A percentile compares a stretch with the other conserved stretches of the same genome.
phyloP scores from a whole-genome alignment of 495 filamentous ascomycete species.

The Penicillium lagena region DNA sequence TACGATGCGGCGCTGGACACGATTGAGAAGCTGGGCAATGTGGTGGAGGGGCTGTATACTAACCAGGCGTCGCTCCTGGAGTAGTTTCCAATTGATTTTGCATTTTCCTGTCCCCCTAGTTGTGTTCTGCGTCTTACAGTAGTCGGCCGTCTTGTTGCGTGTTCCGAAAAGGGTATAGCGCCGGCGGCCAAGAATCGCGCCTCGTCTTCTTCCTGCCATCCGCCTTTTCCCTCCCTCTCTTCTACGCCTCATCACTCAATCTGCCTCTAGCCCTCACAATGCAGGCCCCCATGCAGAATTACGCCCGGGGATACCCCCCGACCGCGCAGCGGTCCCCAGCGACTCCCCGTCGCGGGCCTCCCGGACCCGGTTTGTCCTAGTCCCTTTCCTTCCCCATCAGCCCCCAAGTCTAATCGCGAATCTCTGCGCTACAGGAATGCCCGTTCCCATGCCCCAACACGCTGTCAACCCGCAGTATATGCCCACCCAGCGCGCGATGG shows the following conservation, averaged over 20 bases:
- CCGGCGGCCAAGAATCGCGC: slow-evolving; percentile 36
- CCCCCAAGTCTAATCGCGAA: slow-evolving; percentile 9
- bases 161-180: slow-evolving; percentile 36
- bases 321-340: slow-evolving; percentile 39
- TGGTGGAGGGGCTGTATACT: slow-evolving; percentile 94
- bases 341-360: slow-evolving; percentile 35
- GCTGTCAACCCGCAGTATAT: slow-evolving; percentile 36
- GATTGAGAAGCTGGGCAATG: slow-evolving; percentile 94
- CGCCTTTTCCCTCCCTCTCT: slow-evolving; percentile 17
- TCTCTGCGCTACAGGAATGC: slow-evolving; percentile 23
- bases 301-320: slow-evolving; percentile 36
- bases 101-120: not conserved
- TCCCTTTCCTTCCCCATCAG: slow-evolving; percentile 9
- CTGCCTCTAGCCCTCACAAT: slow-evolving; percentile 20
- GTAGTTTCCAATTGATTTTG: slow-evolving; percentile 28
- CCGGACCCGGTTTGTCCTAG: slow-evolving; percentile 28
- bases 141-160: not conserved
- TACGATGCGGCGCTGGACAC: slow-evolving; percentile 93
- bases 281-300: slow-evolving; percentile 41
- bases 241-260: slow-evolving; percentile 6
- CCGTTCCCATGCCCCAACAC: slow-evolving; percentile 34
- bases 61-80: slow-evolving; percentile 96
- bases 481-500: slow-evolving; percentile 33
- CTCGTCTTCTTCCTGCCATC: slow-evolving; percentile 12
- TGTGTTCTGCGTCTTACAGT: too few species aligned